phyloP scores from a whole-genome alignment of 805 yeast species.

The Komagataella phaffii region DNA sequence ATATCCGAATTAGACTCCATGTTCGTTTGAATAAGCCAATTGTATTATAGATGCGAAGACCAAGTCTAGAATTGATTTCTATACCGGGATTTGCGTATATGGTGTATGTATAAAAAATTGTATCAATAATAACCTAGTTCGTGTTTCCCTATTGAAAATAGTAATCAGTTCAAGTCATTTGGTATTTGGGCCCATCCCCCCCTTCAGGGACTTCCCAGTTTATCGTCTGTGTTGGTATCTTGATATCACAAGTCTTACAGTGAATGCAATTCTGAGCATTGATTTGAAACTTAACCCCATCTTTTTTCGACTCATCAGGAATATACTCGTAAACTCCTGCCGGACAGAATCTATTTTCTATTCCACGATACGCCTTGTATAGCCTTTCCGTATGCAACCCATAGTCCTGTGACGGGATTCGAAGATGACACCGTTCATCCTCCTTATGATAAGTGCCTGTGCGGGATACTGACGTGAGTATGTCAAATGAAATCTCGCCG shows the following conservation, averaged over 20 bases:
- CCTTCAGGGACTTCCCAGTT: slow-evolving; percentile 98
- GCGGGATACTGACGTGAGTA: slow-evolving; percentile 87
- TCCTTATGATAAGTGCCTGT: slow-evolving; percentile 96
- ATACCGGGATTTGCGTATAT: background rate
- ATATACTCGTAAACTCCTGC: slow-evolving; percentile 95
- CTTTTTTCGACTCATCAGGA: slow-evolving; percentile 40
- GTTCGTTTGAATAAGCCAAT: slow-evolving; percentile 15
- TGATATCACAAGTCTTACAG: slow-evolving; percentile 97
- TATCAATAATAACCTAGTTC: background rate
- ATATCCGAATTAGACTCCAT: slow-evolving; percentile 52
- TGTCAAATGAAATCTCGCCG: slow-evolving; percentile 82
- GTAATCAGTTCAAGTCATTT: slow-evolving; percentile 37
- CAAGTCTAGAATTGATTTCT: background rate
- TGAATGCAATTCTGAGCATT: slow-evolving; percentile 96
- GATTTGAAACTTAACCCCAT: slow-evolving; percentile 79
- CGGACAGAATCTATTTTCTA: slow-evolving; percentile 90
- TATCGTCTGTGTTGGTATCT: slow-evolving; percentile 90
- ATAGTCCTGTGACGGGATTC: slow-evolving; percentile 50
- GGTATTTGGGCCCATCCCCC: slow-evolving; percentile 96
- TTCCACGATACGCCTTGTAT: slow-evolving; percentile 71
- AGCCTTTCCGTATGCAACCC: slow-evolving; percentile 52
- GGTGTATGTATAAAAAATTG: background rate
- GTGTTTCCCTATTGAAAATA: background rate
- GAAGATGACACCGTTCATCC: slow-evolving; percentile 80
- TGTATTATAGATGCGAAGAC: background rate